A percentile compares a stretch with the other conserved stretches of the same genome.
These are phyloP conservation scores for Solidago caesia DNA, from an alignment of 129 eudicot genomes.

Conservation along the genomic window DNA sequence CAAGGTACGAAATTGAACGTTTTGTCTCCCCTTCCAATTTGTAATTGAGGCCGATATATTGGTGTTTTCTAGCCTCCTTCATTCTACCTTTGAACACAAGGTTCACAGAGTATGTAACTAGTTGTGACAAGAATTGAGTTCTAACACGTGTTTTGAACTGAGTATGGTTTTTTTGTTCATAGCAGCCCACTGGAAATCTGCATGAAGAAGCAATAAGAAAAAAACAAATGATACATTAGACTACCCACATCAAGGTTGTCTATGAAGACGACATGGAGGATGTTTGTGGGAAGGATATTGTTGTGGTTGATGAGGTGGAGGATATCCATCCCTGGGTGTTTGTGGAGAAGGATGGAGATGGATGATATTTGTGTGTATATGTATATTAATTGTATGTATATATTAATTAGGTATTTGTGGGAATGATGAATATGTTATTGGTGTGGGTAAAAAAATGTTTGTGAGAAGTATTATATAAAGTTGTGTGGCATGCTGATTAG, in stretches of 20 bases:
- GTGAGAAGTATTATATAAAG: no score
- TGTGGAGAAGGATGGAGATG: no score
- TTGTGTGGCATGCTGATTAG: background rate
- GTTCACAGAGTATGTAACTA: background rate
- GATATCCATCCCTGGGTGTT: no score
- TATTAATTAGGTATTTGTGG: background rate
- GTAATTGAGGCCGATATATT: background rate
- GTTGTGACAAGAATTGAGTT: constrained; percentile 3
- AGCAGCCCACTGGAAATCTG: background rate
- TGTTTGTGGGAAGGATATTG: no score
- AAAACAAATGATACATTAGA: background rate
- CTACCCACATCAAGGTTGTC: background rate
- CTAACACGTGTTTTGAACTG: background rate
- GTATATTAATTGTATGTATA: background rate
- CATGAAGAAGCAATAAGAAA: background rate
- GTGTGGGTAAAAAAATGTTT: no score
- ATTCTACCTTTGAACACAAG: background rate
- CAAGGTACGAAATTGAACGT: background rate
- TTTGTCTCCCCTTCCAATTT: background rate
- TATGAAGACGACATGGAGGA: no score
- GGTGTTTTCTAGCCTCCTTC: background rate
- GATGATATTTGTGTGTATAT: no score
- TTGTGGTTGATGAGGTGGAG: no score
- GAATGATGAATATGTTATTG: no score
- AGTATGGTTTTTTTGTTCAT: background rate